phyloP scores from a whole-genome alignment of 208 protist species.

The Crithidia brevicula region DNA sequence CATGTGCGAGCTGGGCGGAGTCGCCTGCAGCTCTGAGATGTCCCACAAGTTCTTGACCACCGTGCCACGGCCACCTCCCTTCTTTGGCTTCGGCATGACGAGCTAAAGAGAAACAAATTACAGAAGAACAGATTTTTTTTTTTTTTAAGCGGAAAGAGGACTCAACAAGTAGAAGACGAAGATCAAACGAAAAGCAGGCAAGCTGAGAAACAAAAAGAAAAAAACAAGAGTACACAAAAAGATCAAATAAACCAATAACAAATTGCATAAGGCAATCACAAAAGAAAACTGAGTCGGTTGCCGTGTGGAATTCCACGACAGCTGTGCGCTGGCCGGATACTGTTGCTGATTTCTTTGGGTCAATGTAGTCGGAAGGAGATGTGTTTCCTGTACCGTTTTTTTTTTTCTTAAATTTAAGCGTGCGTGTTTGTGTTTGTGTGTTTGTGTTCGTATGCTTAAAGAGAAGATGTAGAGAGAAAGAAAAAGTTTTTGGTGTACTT shows the following conservation, averaged over 20 bases:
- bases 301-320: too few species aligned
- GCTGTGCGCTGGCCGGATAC: too few species aligned
- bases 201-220: neutral
- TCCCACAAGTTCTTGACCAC: slow-evolving; percentile 38
- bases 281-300: too few species aligned
- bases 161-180: neutral
- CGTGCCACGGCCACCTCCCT: slow-evolving; percentile 30
- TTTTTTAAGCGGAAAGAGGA: neutral
- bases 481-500: too few species aligned
- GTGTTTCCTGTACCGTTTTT: too few species aligned
- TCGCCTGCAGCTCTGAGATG: slow-evolving; percentile 18
- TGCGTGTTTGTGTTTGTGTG: too few species aligned
- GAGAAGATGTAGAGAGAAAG: too few species aligned
- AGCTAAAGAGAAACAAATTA: slow-evolving; percentile 5
- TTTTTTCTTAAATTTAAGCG: too few species aligned
- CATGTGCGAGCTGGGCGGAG: slow-evolving; percentile 5
- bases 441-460: too few species aligned
- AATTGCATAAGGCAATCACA: neutral
- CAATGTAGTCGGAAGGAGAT: too few species aligned
- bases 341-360: too few species aligned
- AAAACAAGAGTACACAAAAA: slow-evolving; percentile 6
- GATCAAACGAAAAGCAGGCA: neutral
- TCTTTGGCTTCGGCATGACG: slow-evolving; percentile 29
- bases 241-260: slow-evolving; percentile 1
- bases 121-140: slow-evolving; percentile 13